phyloP scores from a whole-genome alignment of 2,329 filamentous ascomycete genomes.

The Acrocalymma vagum region DNA sequence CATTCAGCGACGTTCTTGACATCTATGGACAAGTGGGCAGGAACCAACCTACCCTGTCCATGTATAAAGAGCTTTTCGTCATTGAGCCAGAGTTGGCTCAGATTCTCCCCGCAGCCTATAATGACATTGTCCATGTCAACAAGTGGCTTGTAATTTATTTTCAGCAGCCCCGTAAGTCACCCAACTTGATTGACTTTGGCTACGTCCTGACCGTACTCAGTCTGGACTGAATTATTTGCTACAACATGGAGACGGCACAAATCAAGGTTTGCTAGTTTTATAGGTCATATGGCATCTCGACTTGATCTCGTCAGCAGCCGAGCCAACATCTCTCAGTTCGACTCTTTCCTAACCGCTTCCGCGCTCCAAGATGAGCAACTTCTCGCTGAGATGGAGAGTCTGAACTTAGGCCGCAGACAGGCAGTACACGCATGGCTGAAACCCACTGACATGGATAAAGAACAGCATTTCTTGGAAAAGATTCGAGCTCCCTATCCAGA shows the following conservation, averaged over 20 bases:
- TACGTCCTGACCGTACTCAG: constrained; percentile 14
- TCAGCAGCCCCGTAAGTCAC: constrained; percentile 7
- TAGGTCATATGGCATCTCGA: constrained; percentile 24
- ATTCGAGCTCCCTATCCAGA: constrained; percentile 8
- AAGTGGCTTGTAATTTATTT: constrained; percentile 20
- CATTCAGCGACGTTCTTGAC: constrained; percentile 16
- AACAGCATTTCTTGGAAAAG: constrained; percentile 14
- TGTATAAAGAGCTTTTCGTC: constrained; percentile 9
- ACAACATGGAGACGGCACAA: constrained; percentile 32
- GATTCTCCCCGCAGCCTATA: constrained; percentile 6
- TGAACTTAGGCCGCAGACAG: constrained; percentile 12
- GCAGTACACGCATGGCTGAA: constrained; percentile 19
- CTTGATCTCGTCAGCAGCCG: constrained; percentile 24
- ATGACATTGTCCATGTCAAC: constrained; percentile 17
- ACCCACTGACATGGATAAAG: constrained; percentile 12
- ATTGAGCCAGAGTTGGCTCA: constrained; percentile 1
- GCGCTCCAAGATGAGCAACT: constrained; percentile 6
- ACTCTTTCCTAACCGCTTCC: constrained; percentile 9
- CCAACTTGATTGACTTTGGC: background rate
- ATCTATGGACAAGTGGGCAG: constrained; percentile 31
- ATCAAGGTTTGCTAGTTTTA: constrained; percentile 18
- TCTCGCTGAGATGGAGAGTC: constrained; percentile 1
- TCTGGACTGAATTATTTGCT: constrained; percentile 32
- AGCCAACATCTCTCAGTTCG: constrained; percentile 21
- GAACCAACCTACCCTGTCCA: constrained; percentile 22